phyloP scores from a whole-genome alignment of 805 yeast species.

The Debaryomyces tyrocola region DNA sequence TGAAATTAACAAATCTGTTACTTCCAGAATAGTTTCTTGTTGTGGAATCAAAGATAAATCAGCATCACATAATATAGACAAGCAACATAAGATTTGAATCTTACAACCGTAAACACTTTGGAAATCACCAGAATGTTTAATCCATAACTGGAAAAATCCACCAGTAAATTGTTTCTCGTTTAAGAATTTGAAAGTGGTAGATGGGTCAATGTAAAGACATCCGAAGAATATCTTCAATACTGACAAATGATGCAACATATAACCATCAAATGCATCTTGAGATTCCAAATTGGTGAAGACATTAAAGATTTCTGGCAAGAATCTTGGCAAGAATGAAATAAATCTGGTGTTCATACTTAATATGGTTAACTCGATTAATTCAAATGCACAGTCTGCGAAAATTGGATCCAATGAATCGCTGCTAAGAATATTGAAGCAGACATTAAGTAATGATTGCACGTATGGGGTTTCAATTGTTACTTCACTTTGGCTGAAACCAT shows the following conservation, averaged over 20 bases:
- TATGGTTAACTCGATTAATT: conserved; percentile 34
- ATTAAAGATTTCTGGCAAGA: conserved; percentile 36
- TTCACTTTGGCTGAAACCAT: conserved; percentile 45
- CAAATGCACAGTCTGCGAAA: conserved; percentile 40
- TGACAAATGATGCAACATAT: conserved; percentile 43
- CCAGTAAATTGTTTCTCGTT: conserved; percentile 37
- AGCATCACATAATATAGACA: conserved; percentile 37
- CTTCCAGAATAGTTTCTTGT: conserved; percentile 36
- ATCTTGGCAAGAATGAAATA: conserved; percentile 30
- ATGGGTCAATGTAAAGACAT: conserved; percentile 39
- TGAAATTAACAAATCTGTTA: conserved; percentile 39
- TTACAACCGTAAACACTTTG: conserved; percentile 58
- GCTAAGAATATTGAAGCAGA: conserved; percentile 35
- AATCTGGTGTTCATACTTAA: conserved; percentile 31
- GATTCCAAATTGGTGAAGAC: conserved; percentile 35
- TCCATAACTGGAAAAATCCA: conserved; percentile 48
- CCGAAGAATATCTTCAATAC: conserved; percentile 45
- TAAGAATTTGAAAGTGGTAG: conserved; percentile 34
- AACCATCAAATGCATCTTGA: conserved; percentile 43
- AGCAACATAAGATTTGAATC: conserved; percentile 48
- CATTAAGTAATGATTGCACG: conserved; percentile 37
- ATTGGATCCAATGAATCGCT: conserved; percentile 38
- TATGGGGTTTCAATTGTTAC: conserved; percentile 37
- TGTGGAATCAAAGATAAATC: conserved; percentile 24
- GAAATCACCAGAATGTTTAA: conserved; percentile 45